Base-by-base conservation (phyloP, 176 grass and related monocot species). In the Pontederia paniculata region DNA sequence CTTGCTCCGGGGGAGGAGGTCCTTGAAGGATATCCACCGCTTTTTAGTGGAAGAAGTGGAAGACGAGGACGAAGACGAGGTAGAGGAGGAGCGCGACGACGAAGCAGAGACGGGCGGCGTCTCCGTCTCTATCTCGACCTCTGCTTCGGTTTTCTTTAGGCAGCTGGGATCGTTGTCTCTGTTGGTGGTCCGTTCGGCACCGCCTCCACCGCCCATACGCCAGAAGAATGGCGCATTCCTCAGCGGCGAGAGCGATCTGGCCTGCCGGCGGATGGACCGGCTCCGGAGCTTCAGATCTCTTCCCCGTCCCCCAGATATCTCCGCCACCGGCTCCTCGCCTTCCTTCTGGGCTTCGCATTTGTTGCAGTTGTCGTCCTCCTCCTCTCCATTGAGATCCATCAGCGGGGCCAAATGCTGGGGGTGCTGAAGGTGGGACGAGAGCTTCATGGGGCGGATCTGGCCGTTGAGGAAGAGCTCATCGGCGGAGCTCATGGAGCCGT, bases 381-480 rank as follows among this genome's bases (percentile, higher is more conserved):
- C 54, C 6, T 37, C 55, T 16, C n/a, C 55, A 54, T n/a, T 45
- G 55, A 60, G 21, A 60, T 70, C 68, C 10, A 45, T 23, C 20
- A 70, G 68, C 1, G 68, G 55, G 17, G 55, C 53, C 6, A 70
- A 54, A n/a, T 16, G 17, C 17, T 70, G 68, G 3, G 55, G 55
- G 13, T 44, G 68, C 53, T 58, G 68, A 15, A 59, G 68, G 68
- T 70, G 68, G 42, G 55, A 70, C 23, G 68, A 58, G 19, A 70
- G 68, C 23, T 56, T 46, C 68, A 70, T 70, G 45, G 68, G 68
- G 2, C 68, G 68, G 46, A 70, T 70, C 68, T 70, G 68, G 23
- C 68, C 68, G 44, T 70, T 70, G 44, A 60, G 45, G 20, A 70
- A 70, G 45, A 70, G 68, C 55, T 70, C 68, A 12, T 70, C 68